These are phyloP conservation scores for Naganishia onofrii DNA, from an alignment of 768 basidiomycete genomes.

Conservation along the genomic window DNA sequence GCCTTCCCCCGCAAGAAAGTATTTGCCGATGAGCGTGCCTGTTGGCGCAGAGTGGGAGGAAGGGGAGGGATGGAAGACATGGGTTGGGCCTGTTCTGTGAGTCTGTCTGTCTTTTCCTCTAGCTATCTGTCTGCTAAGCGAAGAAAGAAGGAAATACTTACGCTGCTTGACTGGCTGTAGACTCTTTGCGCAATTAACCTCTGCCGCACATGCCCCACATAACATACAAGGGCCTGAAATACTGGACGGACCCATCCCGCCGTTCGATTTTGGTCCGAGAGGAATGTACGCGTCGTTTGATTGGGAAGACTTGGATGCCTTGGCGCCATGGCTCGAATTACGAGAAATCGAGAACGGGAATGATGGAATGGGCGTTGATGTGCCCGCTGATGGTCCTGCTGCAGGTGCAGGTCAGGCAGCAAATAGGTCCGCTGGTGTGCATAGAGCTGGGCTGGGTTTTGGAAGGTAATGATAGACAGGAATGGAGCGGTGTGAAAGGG, in stretches of 20 bases:
- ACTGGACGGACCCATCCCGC: constrained; percentile 36
- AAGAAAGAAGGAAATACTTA: neutral
- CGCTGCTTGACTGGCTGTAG: constrained; percentile 26
- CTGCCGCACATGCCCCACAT: constrained; percentile 26
- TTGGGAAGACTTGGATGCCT: constrained; percentile 43
- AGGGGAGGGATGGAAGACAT: constrained; percentile 33
- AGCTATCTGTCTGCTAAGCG: too few species aligned
- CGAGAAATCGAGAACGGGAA: constrained; percentile 13
- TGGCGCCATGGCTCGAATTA: constrained; percentile 44
- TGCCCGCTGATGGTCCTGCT: neutral
- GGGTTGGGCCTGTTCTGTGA: constrained; percentile 51
- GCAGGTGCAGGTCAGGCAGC: neutral
- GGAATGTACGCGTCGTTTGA: constrained; percentile 49
- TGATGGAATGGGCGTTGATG: neutral
- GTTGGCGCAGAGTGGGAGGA: constrained; percentile 42
- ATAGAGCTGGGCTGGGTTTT: constrained; percentile 11
- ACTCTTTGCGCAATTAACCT: constrained; percentile 45
- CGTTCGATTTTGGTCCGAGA: constrained; percentile 40
- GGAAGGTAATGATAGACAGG: neutral
- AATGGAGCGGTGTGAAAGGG: neutral
- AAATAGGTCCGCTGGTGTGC: neutral
- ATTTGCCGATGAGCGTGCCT: neutral
- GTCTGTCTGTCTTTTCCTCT: constrained; percentile 22
- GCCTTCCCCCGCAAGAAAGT: neutral
- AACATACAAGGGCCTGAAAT: neutral